Conservation (phyloP, 306 rosid genomes). For the Pyrus communis region DNA sequence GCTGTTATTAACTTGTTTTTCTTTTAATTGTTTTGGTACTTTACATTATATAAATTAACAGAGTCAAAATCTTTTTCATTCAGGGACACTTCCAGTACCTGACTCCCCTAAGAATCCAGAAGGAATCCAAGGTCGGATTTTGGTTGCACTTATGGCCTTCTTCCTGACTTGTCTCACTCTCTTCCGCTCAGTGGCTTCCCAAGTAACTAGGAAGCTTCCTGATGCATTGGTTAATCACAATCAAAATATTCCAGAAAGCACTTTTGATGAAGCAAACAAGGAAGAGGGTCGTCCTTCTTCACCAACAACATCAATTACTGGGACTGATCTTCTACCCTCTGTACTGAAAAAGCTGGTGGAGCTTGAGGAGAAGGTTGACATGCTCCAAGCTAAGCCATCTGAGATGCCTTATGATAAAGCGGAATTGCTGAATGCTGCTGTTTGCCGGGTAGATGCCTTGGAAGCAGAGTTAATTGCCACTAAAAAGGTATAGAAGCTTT, state of each 20-base stretch:
- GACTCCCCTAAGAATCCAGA: slow-evolving; percentile 32
- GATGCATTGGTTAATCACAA: slow-evolving; percentile 20
- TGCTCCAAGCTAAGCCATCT: slow-evolving; percentile 84
- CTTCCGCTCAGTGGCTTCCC: slow-evolving; percentile 34
- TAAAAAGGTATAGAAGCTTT: slow-evolving; percentile 53
- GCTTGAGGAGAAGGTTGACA: slow-evolving; percentile 79
- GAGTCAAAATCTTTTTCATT: slow-evolving; percentile 6
- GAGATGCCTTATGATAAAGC: slow-evolving; percentile 86
- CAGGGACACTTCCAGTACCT: slow-evolving; percentile 50
- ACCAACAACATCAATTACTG: slow-evolving; percentile 25
- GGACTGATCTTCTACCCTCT: slow-evolving; percentile 46
- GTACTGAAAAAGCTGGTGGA: slow-evolving; percentile 64
- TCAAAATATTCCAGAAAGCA: slow-evolving; percentile 25
- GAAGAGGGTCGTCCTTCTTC: slow-evolving; percentile 42
- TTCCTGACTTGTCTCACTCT: slow-evolving; percentile 44
- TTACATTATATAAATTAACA: neutral
- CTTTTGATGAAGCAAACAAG: slow-evolving; percentile 22
- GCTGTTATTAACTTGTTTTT: neutral
- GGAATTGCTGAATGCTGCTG: slow-evolving; percentile 97
- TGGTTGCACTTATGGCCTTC: slow-evolving; percentile 57
- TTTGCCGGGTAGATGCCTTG: slow-evolving; percentile 90
- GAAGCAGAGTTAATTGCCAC: slow-evolving; percentile 96
- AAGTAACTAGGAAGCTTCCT: slow-evolving; percentile 46
- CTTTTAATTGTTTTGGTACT: neutral
- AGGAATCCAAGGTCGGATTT: slow-evolving; percentile 42